Evolutionary conservation across 1,284 basidiomycete genomes (phyloP), one percentile per base, ranked within the genome.

Genomic region (Trichosporon coremiiforme): DNA sequence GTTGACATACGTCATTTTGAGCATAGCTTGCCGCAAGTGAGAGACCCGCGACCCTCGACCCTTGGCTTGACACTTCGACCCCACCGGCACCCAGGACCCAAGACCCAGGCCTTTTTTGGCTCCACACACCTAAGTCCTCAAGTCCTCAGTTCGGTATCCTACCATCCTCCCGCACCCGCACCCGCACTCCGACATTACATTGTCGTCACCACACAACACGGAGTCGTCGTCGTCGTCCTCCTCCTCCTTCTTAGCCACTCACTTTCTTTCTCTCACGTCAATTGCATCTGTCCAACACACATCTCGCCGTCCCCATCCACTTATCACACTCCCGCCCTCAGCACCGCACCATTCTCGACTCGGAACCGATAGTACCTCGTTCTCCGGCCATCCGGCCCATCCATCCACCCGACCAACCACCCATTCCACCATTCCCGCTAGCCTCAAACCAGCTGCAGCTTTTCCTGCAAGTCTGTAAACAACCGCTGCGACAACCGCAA

Each of bases 401-500:
- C 57, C 15, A 33, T 2, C 57, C 8, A 17, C 57, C n/a, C n/a
- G n/a, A 29, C 55, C 10, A 31, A 20, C 29, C 29, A 4, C 2
- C 5, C 55, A 25, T 17, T 17, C 20, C 47, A 3, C 47, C 47
- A 53, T 53, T 6, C 29, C 8, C 55, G 55, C 55, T 17, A 29
- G 29, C 55, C 29, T 29, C 29, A 31, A 9, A 9, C 2, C 55
- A 57, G 12, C 17, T 31, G 29, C 57, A 60, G 29, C 31, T 12
- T 60, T 60, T 33, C 57, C 47, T 53, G 47, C 47, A 53, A 53
- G 47, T 53, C 47, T 53, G 47, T 53, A 33, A 33, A 33, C 47
- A 20, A 53, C 41, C 5, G 4, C 50, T 8, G 50, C 50, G 50
- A 53, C 57, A 20, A 13, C 57, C 31, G 4, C 10, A n/a, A 29